A percentile compares a stretch with the other conserved stretches of the same genome.
phyloP scores from a whole-genome alignment of 257 asterid genomes.

The Petunia secreta region DNA sequence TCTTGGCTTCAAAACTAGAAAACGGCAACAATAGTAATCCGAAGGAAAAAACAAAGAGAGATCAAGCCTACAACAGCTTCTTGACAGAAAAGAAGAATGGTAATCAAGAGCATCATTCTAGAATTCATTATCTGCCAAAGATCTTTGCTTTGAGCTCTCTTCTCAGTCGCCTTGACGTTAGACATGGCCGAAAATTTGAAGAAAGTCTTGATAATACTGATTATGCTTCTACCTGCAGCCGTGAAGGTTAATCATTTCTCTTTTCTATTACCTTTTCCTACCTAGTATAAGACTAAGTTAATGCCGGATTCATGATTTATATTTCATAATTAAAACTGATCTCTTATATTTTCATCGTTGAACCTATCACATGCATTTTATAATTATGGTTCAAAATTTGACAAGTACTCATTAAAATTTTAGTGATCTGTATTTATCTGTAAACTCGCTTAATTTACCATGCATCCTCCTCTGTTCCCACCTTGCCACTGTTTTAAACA shows the following conservation, averaged over 20 bases:
- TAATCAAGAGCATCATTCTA: background rate
- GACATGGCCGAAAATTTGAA: conserved; percentile 46
- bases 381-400: too few relatives aligned
- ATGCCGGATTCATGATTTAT: background rate
- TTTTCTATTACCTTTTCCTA: background rate
- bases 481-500: background rate
- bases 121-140: conserved; percentile 47
- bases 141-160: conserved; percentile 64
- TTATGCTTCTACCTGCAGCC: conserved; percentile 49
- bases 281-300: background rate
- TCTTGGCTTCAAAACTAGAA: conserved; percentile 55
- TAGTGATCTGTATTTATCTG: too few relatives aligned
- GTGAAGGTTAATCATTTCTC: conserved; percentile 54
- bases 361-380: too few relatives aligned
- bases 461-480: background rate
- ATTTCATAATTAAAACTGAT: background rate
- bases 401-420: too few relatives aligned
- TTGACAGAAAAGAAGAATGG: background rate
- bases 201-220: conserved; percentile 17
- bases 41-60: background rate
- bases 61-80: background rate
- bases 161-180: conserved; percentile 51
- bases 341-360: too few relatives aligned
- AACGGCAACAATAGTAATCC: conserved; percentile 19
- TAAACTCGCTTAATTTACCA: background rate